A percentile compares a stretch with the other conserved stretches of the same genome.
These are phyloP conservation scores for Pterulicium gracile DNA, from an alignment of 1,284 basidiomycete species.

Conservation along the genomic window DNA sequence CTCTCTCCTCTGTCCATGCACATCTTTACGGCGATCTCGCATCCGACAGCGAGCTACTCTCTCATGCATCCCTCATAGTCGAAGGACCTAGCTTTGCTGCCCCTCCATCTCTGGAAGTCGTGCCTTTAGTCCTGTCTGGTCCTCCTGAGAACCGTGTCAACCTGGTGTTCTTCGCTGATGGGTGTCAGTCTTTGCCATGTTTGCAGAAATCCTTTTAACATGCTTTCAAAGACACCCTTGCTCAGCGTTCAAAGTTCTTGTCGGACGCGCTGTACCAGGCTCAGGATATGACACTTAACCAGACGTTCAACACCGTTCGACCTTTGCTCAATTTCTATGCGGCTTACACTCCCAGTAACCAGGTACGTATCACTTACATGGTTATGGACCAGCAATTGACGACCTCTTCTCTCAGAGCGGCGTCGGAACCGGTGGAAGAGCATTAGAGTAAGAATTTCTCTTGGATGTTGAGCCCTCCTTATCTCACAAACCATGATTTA, in stretches of 20 bases:
- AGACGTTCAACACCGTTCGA: conserved; percentile 68
- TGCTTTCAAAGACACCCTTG: conserved; percentile 38
- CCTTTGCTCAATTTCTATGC: conserved; percentile 79
- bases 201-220: neutral
- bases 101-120: conserved; percentile 39
- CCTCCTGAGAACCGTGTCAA: conserved; percentile 56
- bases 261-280: conserved; percentile 59
- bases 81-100: no score
- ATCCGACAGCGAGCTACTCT: no score
- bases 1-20: no score
- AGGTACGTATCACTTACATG: conserved; percentile 31
- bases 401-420: conserved; percentile 46
- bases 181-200: conserved; percentile 43
- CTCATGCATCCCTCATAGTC: no score
- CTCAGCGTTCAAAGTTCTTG: conserved; percentile 59
- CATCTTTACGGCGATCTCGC: no score
- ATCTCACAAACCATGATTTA: conserved; percentile 16
- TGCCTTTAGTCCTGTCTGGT: conserved; percentile 53
- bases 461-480: conserved; percentile 1
- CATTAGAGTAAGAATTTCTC: conserved; percentile 45
- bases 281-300: conserved; percentile 58
- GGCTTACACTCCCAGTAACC: conserved; percentile 63
- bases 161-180: conserved; percentile 75
- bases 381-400: neutral
- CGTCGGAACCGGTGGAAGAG: conserved; percentile 56